Conservation (phyloP, 345 rosid species). For the Sonneratia alba region DNA sequence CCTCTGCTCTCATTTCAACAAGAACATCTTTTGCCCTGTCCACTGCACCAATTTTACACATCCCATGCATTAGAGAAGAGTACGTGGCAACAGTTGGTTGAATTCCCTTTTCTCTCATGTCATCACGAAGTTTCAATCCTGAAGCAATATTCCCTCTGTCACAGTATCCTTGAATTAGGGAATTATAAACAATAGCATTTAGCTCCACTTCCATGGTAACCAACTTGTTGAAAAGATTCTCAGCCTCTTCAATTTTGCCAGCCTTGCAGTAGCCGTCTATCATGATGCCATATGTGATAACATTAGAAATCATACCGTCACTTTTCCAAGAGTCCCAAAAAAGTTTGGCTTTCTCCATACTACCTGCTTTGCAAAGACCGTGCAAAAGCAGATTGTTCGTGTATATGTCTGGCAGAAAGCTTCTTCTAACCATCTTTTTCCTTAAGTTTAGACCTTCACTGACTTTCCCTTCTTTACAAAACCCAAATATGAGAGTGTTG, state of each 20-base stretch:
- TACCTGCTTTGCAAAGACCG: conserved; percentile 40
- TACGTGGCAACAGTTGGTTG: conserved; percentile 44
- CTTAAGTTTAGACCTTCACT: conserved; percentile 45
- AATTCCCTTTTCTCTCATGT: conserved; percentile 51
- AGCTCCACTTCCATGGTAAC: conserved; percentile 30
- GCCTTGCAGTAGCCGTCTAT: conserved; percentile 71
- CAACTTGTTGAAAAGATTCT: conserved; percentile 49
- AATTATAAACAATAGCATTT: conserved; percentile 49
- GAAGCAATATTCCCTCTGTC: conserved; percentile 34
- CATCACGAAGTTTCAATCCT: conserved; percentile 49
- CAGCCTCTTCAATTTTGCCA: conserved; percentile 50
- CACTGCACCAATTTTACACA: conserved; percentile 43
- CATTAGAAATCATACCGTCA: conserved; percentile 37
- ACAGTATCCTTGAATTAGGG: conserved; percentile 47
- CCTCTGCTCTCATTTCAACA: conserved; percentile 51
- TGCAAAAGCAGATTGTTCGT: conserved; percentile 51
- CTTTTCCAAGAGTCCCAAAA: conserved; percentile 51
- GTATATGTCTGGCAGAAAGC: conserved; percentile 52
- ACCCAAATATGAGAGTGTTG: conserved; percentile 49
- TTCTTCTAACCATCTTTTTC: conserved; percentile 55
- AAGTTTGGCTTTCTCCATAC: conserved; percentile 49
- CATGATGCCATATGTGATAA: conserved; percentile 56
- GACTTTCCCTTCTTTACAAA: conserved; percentile 40
- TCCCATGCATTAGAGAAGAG: conserved; percentile 60
- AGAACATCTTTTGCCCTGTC: conserved; percentile 46